Conservation (phyloP, 129 eudicot genomes). For the Helichrysum umbraculigerum region DNA sequence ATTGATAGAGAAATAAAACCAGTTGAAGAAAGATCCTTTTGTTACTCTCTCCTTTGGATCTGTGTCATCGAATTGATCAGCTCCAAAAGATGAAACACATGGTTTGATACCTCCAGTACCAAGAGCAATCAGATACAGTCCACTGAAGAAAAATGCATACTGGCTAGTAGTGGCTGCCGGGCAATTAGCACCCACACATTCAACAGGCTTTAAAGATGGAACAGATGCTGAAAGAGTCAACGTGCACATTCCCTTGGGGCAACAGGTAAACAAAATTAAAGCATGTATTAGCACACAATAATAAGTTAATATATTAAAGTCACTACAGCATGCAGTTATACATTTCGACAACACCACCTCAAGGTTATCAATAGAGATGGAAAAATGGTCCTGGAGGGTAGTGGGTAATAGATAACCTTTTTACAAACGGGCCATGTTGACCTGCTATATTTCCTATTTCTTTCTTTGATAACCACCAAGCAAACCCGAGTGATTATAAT, state of each 20-base stretch:
- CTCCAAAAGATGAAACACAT: conserved; percentile 91
- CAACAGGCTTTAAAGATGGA: conserved; percentile 68
- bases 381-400: background rate
- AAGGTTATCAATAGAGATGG: background rate
- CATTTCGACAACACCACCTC: background rate
- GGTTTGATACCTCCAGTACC: conserved; percentile 96
- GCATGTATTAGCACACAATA: conserved; percentile 8
- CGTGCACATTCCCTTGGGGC: conserved; percentile 64
- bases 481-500: background rate
- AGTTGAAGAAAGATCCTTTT: conserved; percentile 87
- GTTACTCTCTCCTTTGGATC: conserved; percentile 65
- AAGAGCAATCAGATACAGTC: conserved; percentile 84
- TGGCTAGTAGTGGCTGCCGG: conserved; percentile 67
- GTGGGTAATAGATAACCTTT: background rate
- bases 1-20: conserved; percentile 82
- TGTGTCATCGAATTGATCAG: conserved; percentile 94
- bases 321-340: background rate
- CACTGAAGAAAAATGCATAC: conserved; percentile 61
- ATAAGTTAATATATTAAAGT: background rate
- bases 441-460: background rate
- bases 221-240: conserved; percentile 74
- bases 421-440: background rate
- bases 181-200: conserved; percentile 62
- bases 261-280: conserved; percentile 1
- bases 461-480: background rate